Conservation (phyloP, 768 basidiomycete species). For the Inosperma sp. region DNA sequence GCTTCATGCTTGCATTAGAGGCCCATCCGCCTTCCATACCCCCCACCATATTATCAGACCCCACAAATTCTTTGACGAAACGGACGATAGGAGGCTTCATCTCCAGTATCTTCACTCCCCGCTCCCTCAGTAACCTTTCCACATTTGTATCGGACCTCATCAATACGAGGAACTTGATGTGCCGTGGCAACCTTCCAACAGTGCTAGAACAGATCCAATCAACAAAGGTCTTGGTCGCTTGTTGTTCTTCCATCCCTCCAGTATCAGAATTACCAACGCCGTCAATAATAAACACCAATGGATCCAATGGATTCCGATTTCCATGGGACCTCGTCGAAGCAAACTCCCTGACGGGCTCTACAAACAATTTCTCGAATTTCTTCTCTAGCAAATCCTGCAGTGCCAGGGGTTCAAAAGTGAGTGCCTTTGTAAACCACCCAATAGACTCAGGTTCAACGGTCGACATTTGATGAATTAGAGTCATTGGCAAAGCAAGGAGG, state of each 20-base stretch:
- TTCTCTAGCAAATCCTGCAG: slow-evolving; percentile 8
- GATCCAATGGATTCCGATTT: slow-evolving; percentile 19
- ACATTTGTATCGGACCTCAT: slow-evolving; percentile 13
- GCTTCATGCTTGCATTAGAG: too few species aligned
- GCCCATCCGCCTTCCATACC: background rate
- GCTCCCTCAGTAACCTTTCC: slow-evolving; percentile 11
- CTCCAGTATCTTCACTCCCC: slow-evolving; percentile 10
- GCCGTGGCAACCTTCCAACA: slow-evolving; percentile 13
- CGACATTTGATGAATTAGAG: slow-evolving; percentile 17
- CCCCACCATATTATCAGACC: background rate
- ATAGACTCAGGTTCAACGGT: slow-evolving; percentile 16
- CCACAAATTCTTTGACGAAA: background rate
- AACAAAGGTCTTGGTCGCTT: slow-evolving; percentile 14
- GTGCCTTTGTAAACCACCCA: slow-evolving; percentile 7
- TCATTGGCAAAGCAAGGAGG: slow-evolving; percentile 18
- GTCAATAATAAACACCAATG: slow-evolving; percentile 23
- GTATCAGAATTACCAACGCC: slow-evolving; percentile 21
- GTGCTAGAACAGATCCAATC: slow-evolving; percentile 14
- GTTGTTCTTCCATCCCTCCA: slow-evolving; percentile 22
- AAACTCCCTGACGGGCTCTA: slow-evolving; percentile 12
- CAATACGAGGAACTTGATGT: slow-evolving; percentile 24
- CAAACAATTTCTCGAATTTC: slow-evolving; percentile 18
- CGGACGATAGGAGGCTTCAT: slow-evolving; percentile 1
- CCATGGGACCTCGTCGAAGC: slow-evolving; percentile 5
- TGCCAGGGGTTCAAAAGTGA: background rate